phyloP scores from a whole-genome alignment of 306 rosid genomes.

The Lablab purpureus region DNA sequence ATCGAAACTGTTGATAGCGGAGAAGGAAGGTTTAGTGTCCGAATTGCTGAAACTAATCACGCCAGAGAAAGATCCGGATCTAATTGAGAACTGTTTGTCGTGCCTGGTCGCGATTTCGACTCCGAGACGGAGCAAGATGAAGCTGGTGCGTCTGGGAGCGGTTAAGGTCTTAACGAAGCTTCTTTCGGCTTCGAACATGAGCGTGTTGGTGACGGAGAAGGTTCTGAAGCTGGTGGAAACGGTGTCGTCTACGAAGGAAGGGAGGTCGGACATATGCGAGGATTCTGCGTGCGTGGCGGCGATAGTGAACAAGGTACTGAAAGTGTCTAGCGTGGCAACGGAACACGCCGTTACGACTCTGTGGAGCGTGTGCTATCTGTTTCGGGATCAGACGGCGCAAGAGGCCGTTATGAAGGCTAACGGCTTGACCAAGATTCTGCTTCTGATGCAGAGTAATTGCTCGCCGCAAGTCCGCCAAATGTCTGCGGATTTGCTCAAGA shows the following conservation, averaged over 20 bases:
- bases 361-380: slow-evolving; percentile 87
- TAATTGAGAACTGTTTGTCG: slow-evolving; percentile 64
- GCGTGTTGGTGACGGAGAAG: slow-evolving; percentile 61
- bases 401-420: slow-evolving; percentile 75
- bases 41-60: slow-evolving; percentile 59
- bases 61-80: slow-evolving; percentile 56
- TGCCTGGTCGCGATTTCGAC: slow-evolving; percentile 68
- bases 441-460: slow-evolving; percentile 94
- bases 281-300: slow-evolving; percentile 62
- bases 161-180: slow-evolving; percentile 56
- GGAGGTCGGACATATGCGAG: slow-evolving; percentile 71
- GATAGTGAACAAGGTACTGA: slow-evolving; percentile 71
- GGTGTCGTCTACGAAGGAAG: slow-evolving; percentile 81
- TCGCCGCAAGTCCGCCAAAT: slow-evolving; percentile 73
- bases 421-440: slow-evolving; percentile 82
- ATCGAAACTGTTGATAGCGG: slow-evolving; percentile 70
- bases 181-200: slow-evolving; percentile 52
- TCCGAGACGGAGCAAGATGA: slow-evolving; percentile 61
- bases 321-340: slow-evolving; percentile 73
- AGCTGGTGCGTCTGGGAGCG: slow-evolving; percentile 61
- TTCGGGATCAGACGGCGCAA: slow-evolving; percentile 72
- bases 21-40: slow-evolving; percentile 61
- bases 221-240: slow-evolving; percentile 73
- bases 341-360: slow-evolving; percentile 88
- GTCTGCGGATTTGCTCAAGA: slow-evolving; percentile 84